Evolutionary conservation across 164 flowering plant species (phyloP).

Genomic region (Aristolochia californica): DNA sequence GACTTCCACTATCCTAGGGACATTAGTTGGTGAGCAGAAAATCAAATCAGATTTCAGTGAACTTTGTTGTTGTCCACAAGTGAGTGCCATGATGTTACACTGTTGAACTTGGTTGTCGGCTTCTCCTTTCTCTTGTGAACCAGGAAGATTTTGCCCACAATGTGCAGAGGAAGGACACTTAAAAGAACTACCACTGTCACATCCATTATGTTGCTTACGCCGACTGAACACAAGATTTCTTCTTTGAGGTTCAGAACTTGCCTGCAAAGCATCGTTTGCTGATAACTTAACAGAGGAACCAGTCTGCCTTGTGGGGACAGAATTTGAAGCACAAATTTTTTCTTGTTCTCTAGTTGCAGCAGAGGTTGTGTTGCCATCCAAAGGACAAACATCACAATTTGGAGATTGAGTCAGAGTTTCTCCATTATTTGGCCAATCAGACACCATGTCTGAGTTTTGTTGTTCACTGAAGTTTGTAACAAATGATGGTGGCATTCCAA

Average conservation of each 20-base stretch:
- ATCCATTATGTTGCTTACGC: slow-evolving; percentile 27
- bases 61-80: not conserved
- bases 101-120: slow-evolving; percentile 7
- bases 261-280: slow-evolving; percentile 22
- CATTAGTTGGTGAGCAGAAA: not conserved
- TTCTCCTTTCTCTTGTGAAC: slow-evolving; percentile 11
- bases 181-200: slow-evolving; percentile 15
- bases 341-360: slow-evolving; percentile 9
- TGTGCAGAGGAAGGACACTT: slow-evolving; percentile 14
- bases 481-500: too few species aligned
- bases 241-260: slow-evolving; percentile 19
- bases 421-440: slow-evolving; percentile 28
- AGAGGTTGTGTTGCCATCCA: slow-evolving; percentile 18
- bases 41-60: slow-evolving; percentile 7
- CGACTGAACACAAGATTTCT: slow-evolving; percentile 40
- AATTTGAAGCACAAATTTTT: slow-evolving; percentile 10
- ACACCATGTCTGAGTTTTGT: slow-evolving; percentile 10
- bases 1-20: slow-evolving; percentile 1
- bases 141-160: slow-evolving; percentile 8
- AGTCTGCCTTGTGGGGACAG: slow-evolving; percentile 8
- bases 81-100: slow-evolving; percentile 1
- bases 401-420: slow-evolving; percentile 31
- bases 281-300: slow-evolving; percentile 27
- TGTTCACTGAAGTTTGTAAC: not conserved
- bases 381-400: slow-evolving; percentile 16